Base-by-base conservation (phyloP, 345 rosid species). In the Corchorus capsularis region DNA sequence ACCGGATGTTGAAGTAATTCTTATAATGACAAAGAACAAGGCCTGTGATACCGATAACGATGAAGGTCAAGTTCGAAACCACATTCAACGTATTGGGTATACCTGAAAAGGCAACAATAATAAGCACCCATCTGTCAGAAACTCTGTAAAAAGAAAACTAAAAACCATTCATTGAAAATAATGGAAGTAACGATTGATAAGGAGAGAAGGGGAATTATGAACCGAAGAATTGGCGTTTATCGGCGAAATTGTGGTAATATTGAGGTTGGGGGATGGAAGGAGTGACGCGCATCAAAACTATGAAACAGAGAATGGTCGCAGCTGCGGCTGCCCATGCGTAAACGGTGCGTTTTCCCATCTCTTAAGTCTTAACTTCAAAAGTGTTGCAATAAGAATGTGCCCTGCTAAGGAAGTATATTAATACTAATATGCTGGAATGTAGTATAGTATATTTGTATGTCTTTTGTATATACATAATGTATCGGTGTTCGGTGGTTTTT, bases 11-110 rank as follows among this genome's bases (percentile, higher is more conserved):
- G 78, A 95, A 93, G 79, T 86, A 93, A 78, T 93, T 88, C 61
- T 90, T 87, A 79, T 86, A 84, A 81, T 45, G 85, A 88, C 95
- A 92, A 74, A 95, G 91, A n/a, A 92, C 83, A 79, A 95, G 93
- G 61, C 99, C 98, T 14, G 88, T 20, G 6, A 93, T 75, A 37
- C 99, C 99, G 56, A 93, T 78, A 49, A 93, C 87, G 75, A 95
- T 91, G 89, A 95, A 93, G 16, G 99, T 98, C 57, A 95, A 93
- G 83, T 95, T 95, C 34, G 98, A 95, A 66, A 95, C 75, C 64
- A 95, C 99, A 69, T 95, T 87, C 37, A 93, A 72, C 17, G 85
- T 77, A 82, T 93, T 93, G 43, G 98, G 99, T 75, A 93, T 95
- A 34, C 99, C 99, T 95, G 87, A 75, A 81, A 83, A 75, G n/a